Conservation (phyloP, 768 basidiomycete species). For the Crassisporium funariophilum region DNA sequence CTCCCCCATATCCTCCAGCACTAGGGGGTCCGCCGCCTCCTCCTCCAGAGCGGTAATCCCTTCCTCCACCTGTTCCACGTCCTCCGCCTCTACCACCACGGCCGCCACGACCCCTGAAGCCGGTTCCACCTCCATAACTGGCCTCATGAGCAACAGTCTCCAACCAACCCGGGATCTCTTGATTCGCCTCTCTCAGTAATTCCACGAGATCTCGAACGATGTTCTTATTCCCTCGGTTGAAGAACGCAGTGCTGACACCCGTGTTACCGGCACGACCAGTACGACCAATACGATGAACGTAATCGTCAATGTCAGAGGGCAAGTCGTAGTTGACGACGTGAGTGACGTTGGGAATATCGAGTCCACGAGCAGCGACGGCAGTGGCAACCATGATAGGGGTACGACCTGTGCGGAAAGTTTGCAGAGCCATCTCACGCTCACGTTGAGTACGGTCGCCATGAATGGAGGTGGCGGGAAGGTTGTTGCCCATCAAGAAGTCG, state of each 20-base stretch:
- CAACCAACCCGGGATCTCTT: constrained; percentile 91
- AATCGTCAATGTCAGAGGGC: constrained; percentile 98
- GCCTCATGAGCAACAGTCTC: constrained; percentile 84
- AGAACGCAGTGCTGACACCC: constrained; percentile 94
- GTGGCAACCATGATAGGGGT: constrained; percentile 98
- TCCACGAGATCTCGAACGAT: constrained; percentile 92
- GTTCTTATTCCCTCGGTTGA: constrained; percentile 90
- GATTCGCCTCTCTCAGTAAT: constrained; percentile 93
- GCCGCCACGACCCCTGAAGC: constrained; percentile 59
- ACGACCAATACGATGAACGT: constrained; percentile 97
- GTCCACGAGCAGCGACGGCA: constrained; percentile 97
- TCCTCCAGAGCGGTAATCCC: constrained; percentile 47
- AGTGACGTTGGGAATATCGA: constrained; percentile 99
- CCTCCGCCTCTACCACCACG: constrained; percentile 59
- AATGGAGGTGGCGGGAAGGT: constrained; percentile 91
- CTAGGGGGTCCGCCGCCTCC: constrained; percentile 33
- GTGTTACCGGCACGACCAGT: constrained; percentile 99
- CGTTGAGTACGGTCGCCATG: constrained; percentile 98
- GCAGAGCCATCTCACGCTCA: constrained; percentile 93
- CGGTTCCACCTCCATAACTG: constrained; percentile 62
- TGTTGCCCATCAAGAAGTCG: constrained; percentile 86
- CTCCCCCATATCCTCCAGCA: constrained; percentile 30
- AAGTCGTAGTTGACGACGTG: constrained; percentile 99
- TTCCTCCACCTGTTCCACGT: constrained; percentile 45
- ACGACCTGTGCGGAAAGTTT: constrained; percentile 92